phyloP scores from a whole-genome alignment of 2,329 filamentous ascomycete genomes.

The Alternaria solani region DNA sequence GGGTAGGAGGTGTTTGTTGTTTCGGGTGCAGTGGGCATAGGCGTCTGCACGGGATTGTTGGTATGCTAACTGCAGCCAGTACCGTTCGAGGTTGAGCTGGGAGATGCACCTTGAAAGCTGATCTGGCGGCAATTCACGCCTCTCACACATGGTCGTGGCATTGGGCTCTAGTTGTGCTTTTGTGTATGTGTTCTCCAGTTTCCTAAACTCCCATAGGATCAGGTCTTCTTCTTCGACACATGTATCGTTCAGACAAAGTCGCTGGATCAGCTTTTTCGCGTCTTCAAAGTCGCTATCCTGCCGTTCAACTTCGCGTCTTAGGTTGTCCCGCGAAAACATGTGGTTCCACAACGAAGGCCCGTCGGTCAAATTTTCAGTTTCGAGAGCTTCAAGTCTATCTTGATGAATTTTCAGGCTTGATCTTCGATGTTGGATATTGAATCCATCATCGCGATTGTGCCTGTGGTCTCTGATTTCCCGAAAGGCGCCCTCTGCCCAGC shows the following conservation, averaged over 20 bases:
- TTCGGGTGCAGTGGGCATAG: constrained; percentile 7
- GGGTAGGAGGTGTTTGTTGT: constrained; percentile 5
- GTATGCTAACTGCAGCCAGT: constrained; percentile 17
- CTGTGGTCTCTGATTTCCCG: constrained; percentile 5
- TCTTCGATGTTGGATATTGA: background rate
- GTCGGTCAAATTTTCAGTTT: background rate
- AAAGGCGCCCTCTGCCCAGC: constrained; percentile 8
- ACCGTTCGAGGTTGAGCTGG: background rate
- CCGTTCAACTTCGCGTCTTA: background rate
- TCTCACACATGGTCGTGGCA: background rate
- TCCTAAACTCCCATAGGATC: constrained; percentile 20
- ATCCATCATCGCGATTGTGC: background rate
- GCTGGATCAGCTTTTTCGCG: constrained; percentile 7
- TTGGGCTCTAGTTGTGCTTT: constrained; percentile 9
- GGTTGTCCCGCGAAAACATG: no score
- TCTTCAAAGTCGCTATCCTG: constrained; percentile 4
- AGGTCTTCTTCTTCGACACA: constrained; percentile 14
- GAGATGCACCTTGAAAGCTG: constrained; percentile 13
- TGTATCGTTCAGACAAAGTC: constrained; percentile 7
- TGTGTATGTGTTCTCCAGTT: constrained; percentile 8
- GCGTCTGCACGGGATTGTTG: constrained; percentile 17
- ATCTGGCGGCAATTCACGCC: background rate
- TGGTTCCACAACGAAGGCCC: background rate
- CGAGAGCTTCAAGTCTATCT: background rate
- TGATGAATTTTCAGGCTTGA: no score